A percentile compares a stretch with the other conserved stretches of the same genome.
These are phyloP conservation scores for Apophysomyces sp. DNA, from an alignment of 371 early-diverging fungal genomes.

Conservation along the genomic window DNA sequence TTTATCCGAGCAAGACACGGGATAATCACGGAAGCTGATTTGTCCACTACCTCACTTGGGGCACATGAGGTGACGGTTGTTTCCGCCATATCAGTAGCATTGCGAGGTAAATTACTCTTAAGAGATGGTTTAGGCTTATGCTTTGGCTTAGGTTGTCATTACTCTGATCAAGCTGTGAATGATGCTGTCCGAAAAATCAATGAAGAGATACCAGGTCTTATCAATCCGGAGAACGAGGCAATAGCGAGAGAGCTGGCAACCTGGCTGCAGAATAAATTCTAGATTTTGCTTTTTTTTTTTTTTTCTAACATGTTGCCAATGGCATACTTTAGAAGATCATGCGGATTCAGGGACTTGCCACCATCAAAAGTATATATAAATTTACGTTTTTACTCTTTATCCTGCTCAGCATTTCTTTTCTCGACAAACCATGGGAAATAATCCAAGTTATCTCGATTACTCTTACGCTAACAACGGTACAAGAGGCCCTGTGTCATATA, in stretches of 20 bases:
- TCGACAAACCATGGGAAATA: neutral
- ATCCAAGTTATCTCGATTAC: constrained; percentile 2
- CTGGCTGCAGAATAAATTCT: constrained; percentile 21
- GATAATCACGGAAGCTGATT: constrained; percentile 35
- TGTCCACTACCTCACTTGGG: constrained; percentile 22
- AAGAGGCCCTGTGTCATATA: neutral
- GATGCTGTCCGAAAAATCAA: constrained; percentile 54
- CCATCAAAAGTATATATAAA: neutral
- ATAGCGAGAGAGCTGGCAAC: constrained; percentile 21
- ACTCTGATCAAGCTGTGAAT: constrained; percentile 72
- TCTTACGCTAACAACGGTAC: neutral
- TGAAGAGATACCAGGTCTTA: constrained; percentile 35
- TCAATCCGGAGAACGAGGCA: constrained; percentile 32
- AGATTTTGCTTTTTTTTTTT: neutral
- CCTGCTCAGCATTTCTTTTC: neutral
- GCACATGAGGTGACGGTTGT: constrained; percentile 36
- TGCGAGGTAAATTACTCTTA: constrained; percentile 30
- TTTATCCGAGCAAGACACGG: constrained; percentile 37
- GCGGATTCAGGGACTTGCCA: neutral
- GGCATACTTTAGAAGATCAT: neutral
- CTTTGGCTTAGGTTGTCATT: constrained; percentile 24
- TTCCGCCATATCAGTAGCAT: constrained; percentile 37
- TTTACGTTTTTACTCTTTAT: neutral
- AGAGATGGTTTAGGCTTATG: neutral
- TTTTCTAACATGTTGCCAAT: neutral